Base-by-base conservation (phyloP, 2,329 filamentous ascomycete species). In the Diplodia mutila region DNA sequence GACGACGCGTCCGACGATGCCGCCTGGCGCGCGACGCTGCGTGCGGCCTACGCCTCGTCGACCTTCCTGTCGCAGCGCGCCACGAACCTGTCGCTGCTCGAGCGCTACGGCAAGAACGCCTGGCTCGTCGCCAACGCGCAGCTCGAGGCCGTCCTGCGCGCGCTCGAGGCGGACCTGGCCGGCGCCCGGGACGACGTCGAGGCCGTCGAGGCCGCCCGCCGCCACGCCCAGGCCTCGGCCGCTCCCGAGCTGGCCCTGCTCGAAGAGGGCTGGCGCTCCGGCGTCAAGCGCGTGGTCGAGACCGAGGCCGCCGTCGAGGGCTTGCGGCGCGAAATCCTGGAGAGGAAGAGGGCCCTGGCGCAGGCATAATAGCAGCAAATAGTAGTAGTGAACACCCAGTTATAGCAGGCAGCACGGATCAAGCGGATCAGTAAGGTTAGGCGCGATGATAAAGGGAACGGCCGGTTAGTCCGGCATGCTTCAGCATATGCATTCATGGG, bases 121-220 rank as follows among this genome's bases (percentile, higher is more conserved):
- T 98, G 95, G 94, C 84, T 99, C 66, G 86, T 97, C 9, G 88
- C 88, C 6, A 99, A 99, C 79, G 87, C 90, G 73, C 88, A 91
- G 72, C 79, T 93, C 23, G 94, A 97, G 80, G 87, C 87, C 52
- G 86, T 92, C 51, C 79, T 96, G 63, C 85, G 85, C 61, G 78
- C 78, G 14, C 75, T 96, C 29, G 94, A 98, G 83, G 83, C 84
- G 53, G 93, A 97, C 73, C 83, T 98, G 61, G 89, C 88, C 16
- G 85, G 83, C 48, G 81, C 86, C 23, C 90, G 89, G 77, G 84
- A 85, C 68, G 88, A 91, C 71, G 86, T 93, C 57, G 93, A 97
- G 76, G 77, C 86, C 46, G 83, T 95, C 11, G 93, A 94, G 71
- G 82, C 90, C 68, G 83, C 87, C 74, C 85, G 95, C 67, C 89